Evolutionary conservation across 305 asterid genomes (phyloP).

Genomic region (Withania somnifera): DNA sequence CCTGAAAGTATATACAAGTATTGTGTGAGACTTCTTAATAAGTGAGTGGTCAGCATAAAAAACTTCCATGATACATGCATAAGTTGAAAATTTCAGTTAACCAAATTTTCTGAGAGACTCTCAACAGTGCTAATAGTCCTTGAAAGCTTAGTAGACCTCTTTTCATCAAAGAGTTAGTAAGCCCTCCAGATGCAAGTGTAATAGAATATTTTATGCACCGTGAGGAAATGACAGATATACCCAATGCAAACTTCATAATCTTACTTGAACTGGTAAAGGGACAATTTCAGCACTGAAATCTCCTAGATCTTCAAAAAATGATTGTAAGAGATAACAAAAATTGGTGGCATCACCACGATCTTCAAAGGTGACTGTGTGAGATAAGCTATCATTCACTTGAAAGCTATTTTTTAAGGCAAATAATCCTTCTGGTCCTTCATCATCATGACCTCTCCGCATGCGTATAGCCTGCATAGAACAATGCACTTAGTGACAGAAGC

Average conservation of each 20-base stretch:
- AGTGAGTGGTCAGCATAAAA: background rate
- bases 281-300: conserved; percentile 56
- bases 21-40: background rate
- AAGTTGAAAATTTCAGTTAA: background rate
- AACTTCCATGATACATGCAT: background rate
- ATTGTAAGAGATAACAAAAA: conserved; percentile 63
- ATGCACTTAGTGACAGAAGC: background rate
- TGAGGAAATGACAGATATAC: background rate
- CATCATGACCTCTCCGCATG: conserved; percentile 46
- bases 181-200: background rate
- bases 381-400: conserved; percentile 10
- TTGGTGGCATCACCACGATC: conserved; percentile 72
- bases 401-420: conserved; percentile 45
- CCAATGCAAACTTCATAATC: conserved; percentile 7
- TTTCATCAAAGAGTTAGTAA: background rate
- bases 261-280: conserved; percentile 57
- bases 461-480: conserved; percentile 42
- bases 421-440: conserved; percentile 43
- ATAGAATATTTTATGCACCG: background rate
- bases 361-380: conserved; percentile 74
- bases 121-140: background rate
- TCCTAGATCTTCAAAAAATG: conserved; percentile 55
- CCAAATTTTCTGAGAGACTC: background rate
- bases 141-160: background rate
- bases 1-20: conserved; percentile 29